Evolutionary conservation across 768 basidiomycete species (phyloP), one percentile per base, ranked within the genome.

Genomic region (Amanita pseudoporphyria): DNA sequence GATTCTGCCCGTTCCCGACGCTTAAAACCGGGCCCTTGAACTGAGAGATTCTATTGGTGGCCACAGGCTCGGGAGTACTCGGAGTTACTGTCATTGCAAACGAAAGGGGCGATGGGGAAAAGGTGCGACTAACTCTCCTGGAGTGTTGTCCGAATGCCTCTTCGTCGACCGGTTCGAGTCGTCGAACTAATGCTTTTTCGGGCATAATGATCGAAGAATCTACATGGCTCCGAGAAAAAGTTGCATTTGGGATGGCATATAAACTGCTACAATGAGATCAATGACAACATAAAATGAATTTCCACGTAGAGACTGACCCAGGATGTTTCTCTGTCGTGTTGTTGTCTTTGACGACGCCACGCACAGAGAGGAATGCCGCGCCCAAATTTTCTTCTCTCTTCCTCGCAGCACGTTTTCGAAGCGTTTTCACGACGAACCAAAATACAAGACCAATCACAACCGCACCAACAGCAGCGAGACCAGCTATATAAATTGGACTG

Each of bases 361-460:
- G 71, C 22, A 78, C 69, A 39, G 71, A 71, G 14, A 78, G 64
- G 56, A 76, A 76, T 31, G 73, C 70, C 5, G 68, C 63, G 40
- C 64, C 66, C 30, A 65, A 65, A 22, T 56, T 58, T n/a, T 65
- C 63, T 47, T 71, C 66, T 13, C 69, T 61, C 48, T 64, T 67
- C 30, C 58, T 55, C 35, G 62, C 56, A 18, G 64, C 60, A 30
- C 69, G 72, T 54, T 70, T 70, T 39, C 77, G 70, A 48, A 64
- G 66, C 37, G 59, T 53, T n/a, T 64, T 66, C 32, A 78, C 55
- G 31, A 54, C 59, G 4, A 80, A 55, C 76, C 76, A 81, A 22
- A 67, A 9, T 38, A 51, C 56, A 35, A 78, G 52, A 35, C 58
- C 65, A 24, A 74, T 45, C 19, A 69, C 49, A 36, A 76, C 60